These are phyloP conservation scores for Fusarium sp. DNA, from an alignment of 2,329 filamentous ascomycete species.

Conservation along the genomic window DNA sequence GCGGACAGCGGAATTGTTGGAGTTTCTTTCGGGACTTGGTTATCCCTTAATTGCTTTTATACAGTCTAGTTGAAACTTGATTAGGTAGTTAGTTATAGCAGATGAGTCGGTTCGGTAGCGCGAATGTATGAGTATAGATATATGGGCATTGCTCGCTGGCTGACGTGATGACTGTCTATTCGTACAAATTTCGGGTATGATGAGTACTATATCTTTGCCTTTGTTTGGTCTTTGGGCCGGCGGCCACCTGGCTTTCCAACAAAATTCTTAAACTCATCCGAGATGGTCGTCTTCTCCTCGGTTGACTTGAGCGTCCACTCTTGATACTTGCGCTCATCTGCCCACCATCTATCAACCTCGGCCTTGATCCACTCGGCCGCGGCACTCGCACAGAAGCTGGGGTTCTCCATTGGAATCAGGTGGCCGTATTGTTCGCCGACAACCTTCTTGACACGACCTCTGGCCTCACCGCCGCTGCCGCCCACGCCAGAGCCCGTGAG, in stretches of 20 bases:
- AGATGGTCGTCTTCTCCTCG: slow-evolving; percentile 64
- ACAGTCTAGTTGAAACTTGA: background rate
- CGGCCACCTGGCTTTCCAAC: slow-evolving; percentile 50
- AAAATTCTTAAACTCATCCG: slow-evolving; percentile 66
- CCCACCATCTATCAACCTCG: slow-evolving; percentile 69
- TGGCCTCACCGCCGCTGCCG: slow-evolving; percentile 73
- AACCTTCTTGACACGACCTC: slow-evolving; percentile 75
- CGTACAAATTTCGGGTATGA: background rate
- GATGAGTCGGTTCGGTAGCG: background rate
- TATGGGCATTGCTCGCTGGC: background rate
- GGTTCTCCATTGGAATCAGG: slow-evolving; percentile 85
- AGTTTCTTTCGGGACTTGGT: background rate
- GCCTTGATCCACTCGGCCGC: slow-evolving; percentile 66
- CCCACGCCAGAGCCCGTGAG: slow-evolving; percentile 74
- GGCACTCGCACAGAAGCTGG: slow-evolving; percentile 71
- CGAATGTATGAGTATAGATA: background rate
- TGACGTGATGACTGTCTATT: background rate
- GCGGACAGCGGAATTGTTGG: background rate
- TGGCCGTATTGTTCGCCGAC: slow-evolving; percentile 77
- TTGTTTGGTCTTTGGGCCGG: slow-evolving; percentile 30
- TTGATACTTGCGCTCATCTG: slow-evolving; percentile 67
- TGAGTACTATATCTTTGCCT: slow-evolving; percentile 46
- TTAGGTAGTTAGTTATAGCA: background rate
- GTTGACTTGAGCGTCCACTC: slow-evolving; percentile 64
- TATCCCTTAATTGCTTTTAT: background rate